A percentile compares a stretch with the other conserved stretches of the same genome.
phyloP scores from a whole-genome alignment of 1,284 basidiomycete genomes.

The Earliella scabrosa region DNA sequence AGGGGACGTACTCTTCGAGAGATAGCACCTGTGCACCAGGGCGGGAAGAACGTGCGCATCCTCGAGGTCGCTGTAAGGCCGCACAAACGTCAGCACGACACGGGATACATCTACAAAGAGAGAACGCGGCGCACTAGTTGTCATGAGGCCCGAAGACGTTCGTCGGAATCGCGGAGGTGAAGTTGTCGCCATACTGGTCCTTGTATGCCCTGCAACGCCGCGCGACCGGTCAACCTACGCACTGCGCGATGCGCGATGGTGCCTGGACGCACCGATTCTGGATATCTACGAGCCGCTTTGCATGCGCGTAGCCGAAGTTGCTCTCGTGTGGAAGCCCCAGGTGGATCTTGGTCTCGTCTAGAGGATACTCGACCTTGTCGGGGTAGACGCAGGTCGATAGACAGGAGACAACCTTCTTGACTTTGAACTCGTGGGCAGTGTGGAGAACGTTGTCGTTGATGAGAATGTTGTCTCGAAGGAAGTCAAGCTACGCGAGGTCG shows the following conservation, averaged over 20 bases:
- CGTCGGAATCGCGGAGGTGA: conserved; percentile 91
- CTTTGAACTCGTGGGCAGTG: conserved; percentile 64
- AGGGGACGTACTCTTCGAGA: conserved; percentile 73
- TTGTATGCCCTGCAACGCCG: conserved; percentile 74
- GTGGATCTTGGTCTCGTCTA: conserved; percentile 91
- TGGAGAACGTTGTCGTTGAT: conserved; percentile 93
- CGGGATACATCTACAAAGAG: not conserved
- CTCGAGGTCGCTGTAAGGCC: conserved; percentile 70
- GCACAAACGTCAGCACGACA: conserved; percentile 15
- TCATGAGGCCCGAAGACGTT: conserved; percentile 89
- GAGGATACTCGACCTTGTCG: conserved; percentile 84
- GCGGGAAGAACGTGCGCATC: conserved; percentile 91
- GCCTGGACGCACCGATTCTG: conserved; percentile 80
- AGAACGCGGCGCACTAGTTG: conserved; percentile 58
- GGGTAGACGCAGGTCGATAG: conserved; percentile 91
- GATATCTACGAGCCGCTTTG: conserved; percentile 92
- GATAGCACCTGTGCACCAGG: conserved; percentile 86
- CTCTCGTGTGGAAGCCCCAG: conserved; percentile 85
- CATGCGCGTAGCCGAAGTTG: conserved; percentile 93
- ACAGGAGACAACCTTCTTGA: conserved; percentile 81
- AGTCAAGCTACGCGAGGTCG: conserved; percentile 60
- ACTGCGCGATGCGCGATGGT: not conserved
- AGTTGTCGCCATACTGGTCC: conserved; percentile 88
- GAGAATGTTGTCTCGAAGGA: conserved; percentile 87
- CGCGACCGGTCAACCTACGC: conserved; percentile 1